A percentile compares a stretch with the other conserved stretches of the same genome.
Conservation (phyloP, 2,329 filamentous ascomycete species). For the Verticillium isaacii region DNA sequence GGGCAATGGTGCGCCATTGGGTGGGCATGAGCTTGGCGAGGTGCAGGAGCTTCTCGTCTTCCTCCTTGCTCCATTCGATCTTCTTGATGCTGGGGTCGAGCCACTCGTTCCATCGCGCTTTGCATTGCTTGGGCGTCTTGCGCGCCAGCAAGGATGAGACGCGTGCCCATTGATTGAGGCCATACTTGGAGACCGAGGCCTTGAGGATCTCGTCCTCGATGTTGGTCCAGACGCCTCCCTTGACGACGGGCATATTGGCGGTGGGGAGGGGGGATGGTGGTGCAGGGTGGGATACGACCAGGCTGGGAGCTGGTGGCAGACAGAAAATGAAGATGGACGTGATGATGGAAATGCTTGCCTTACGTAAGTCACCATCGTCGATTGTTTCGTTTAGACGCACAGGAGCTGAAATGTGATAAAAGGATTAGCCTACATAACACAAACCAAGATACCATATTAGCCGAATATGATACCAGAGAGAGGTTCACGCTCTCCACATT, state of each 20-base stretch:
- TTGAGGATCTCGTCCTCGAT: conserved; percentile 96
- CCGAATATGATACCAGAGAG: too few relatives aligned
- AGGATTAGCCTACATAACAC: too few relatives aligned
- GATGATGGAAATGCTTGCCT: neutral
- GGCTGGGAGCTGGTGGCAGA: neutral
- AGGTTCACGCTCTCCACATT: too few relatives aligned
- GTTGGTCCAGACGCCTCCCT: conserved; percentile 72
- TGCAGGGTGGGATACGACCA: neutral
- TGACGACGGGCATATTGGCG: conserved; percentile 63
- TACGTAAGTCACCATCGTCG: neutral
- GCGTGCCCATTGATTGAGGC: conserved; percentile 95
- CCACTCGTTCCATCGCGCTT: conserved; percentile 98
- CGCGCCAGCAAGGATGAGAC: conserved; percentile 94
- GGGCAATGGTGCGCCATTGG: conserved; percentile 97
- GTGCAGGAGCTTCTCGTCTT: conserved; percentile 95
- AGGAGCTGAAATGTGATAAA: too few relatives aligned
- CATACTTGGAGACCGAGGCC: conserved; percentile 90
- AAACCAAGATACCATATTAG: too few relatives aligned
- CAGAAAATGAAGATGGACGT: neutral
- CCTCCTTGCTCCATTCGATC: conserved; percentile 98
- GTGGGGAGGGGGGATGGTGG: neutral
- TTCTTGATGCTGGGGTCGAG: conserved; percentile 96
- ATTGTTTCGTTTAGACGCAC: too few relatives aligned
- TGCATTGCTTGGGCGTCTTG: conserved; percentile 98
- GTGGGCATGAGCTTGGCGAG: conserved; percentile 98